Conservation (phyloP, 1,139 yeast species). For the Candida pseudoviswanathii region DNA sequence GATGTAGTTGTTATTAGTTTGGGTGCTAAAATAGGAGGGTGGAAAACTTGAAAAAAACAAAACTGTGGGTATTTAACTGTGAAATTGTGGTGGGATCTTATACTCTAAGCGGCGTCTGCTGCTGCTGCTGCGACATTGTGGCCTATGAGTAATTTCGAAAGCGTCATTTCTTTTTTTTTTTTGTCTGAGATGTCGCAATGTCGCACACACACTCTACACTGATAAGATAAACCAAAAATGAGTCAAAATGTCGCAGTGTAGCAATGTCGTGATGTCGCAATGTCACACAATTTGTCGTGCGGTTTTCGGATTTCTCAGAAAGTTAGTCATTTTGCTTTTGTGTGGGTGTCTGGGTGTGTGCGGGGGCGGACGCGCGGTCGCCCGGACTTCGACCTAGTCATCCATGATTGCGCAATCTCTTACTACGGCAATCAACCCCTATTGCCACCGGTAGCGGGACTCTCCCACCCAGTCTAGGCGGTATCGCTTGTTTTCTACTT, state of each 20-base stretch:
- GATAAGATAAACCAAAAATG: constrained; percentile 1
- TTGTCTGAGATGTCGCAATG: background rate
- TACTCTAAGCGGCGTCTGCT: background rate
- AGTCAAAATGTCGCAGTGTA: background rate
- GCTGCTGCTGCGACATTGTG: background rate
- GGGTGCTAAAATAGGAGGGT: background rate
- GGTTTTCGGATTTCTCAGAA: no score
- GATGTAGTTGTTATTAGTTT: background rate
- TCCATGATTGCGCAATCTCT: background rate
- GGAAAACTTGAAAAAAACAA: background rate
- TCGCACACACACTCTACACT: background rate
- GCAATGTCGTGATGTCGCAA: background rate
- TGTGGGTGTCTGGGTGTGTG: background rate
- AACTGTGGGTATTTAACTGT: background rate
- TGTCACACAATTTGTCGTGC: background rate
- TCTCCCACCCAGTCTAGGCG: background rate
- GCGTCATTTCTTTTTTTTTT: constrained; percentile 2
- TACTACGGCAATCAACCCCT: background rate
- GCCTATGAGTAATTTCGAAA: background rate
- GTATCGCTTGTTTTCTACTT: background rate
- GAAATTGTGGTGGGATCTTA: constrained; percentile 3
- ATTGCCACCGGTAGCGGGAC: constrained; percentile 1
- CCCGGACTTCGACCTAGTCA: background rate
- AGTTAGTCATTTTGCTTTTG: background rate
- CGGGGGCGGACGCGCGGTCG: background rate